A percentile compares a stretch with the other conserved stretches of the same genome.
Conservation (phyloP, 331 rosid genomes). For the Ulmus americana region DNA sequence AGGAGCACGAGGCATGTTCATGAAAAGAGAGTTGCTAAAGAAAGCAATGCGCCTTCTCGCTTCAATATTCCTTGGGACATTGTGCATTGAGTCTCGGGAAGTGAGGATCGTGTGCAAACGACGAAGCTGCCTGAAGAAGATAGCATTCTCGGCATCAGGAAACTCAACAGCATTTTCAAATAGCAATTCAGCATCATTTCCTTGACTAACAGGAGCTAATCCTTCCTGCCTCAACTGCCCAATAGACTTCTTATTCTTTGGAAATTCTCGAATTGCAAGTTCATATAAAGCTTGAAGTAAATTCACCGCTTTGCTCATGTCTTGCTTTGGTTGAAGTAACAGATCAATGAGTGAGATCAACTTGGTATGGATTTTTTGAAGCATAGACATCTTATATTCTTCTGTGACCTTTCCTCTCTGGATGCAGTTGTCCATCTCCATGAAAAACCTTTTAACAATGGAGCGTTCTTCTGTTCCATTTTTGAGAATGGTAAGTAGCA, state of each 20-base stretch:
- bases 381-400: constrained; percentile 42
- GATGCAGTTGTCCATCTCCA: constrained; percentile 42
- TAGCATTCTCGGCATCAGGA: constrained; percentile 54
- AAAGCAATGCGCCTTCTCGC: constrained; percentile 81
- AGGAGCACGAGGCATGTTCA: constrained; percentile 97
- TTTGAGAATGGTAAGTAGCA: constrained; percentile 43
- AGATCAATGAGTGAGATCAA: constrained; percentile 57
- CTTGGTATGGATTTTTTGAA: constrained; percentile 57
- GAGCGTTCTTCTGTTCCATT: constrained; percentile 43
- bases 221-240: constrained; percentile 49
- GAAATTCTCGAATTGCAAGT: constrained; percentile 59
- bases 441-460: constrained; percentile 48
- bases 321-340: constrained; percentile 40
- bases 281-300: constrained; percentile 82
- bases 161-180: constrained; percentile 63
- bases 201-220: constrained; percentile 39
- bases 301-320: constrained; percentile 46
- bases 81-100: constrained; percentile 76
- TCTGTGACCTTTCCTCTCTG: constrained; percentile 33
- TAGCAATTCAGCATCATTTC: constrained; percentile 48
- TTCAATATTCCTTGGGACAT: constrained; percentile 73
- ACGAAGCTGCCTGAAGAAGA: constrained; percentile 53
- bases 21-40: constrained; percentile 87
- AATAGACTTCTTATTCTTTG: constrained; percentile 44
- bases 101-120: constrained; percentile 76